Percentiles rank a stretch among this genome's conserved stretches.
phyloP scores from a whole-genome alignment of 768 basidiomycete genomes.

The Rhizopogon rudus region DNA sequence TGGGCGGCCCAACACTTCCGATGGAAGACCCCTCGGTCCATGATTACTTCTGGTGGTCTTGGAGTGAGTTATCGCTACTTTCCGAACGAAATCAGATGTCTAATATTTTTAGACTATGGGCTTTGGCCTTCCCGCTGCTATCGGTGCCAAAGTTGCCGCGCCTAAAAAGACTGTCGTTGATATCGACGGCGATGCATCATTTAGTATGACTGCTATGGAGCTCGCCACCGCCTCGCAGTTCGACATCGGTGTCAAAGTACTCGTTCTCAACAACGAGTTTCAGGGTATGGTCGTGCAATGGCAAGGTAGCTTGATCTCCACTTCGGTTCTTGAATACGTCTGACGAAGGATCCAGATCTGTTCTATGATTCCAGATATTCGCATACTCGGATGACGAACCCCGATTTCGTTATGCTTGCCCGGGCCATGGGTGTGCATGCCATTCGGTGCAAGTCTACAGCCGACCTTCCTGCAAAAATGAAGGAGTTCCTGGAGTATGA shows the following conservation, averaged over 20 bases:
- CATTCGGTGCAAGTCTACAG: constrained; percentile 62
- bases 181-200: constrained; percentile 96
- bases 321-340: not conserved
- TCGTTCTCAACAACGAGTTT: constrained; percentile 94
- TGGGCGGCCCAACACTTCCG: constrained; percentile 96
- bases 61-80: constrained; percentile 56
- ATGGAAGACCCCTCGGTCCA: constrained; percentile 81
- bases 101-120: constrained; percentile 79
- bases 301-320: constrained; percentile 63
- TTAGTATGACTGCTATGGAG: constrained; percentile 99
- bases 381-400: constrained; percentile 93
- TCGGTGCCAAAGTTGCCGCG: constrained; percentile 95
- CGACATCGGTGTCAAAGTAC: constrained; percentile 91
- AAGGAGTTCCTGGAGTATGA: constrained; percentile 98
- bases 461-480: constrained; percentile 92
- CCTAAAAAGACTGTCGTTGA: constrained; percentile 93
- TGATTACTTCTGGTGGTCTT: constrained; percentile 93
- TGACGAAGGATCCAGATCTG: constrained; percentile 48
- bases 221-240: constrained; percentile 90
- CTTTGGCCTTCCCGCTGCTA: constrained; percentile 90
- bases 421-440: constrained; percentile 91
- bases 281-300: constrained; percentile 99
- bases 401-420: constrained; percentile 89
- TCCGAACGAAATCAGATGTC: not conserved
- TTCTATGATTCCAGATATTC: constrained; percentile 98